A percentile compares a stretch with the other conserved stretches of the same genome.
Evolutionary conservation across 2,329 filamentous ascomycete species (phyloP).

Genomic region (Lojkania enalia): DNA sequence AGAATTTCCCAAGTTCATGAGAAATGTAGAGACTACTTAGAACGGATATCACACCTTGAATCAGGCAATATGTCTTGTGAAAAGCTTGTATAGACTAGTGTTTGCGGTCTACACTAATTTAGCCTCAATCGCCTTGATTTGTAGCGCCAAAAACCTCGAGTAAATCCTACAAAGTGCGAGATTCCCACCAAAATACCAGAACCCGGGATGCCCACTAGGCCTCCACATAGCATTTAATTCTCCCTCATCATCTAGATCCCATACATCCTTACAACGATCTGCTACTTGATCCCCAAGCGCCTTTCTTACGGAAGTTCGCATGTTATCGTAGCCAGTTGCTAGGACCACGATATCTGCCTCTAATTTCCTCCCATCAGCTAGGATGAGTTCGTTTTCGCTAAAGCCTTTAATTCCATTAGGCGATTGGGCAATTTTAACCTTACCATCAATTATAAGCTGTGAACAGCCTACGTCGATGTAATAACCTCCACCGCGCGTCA

Average conservation of each 20-base stretch:
- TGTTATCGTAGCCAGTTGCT: constrained; percentile 65
- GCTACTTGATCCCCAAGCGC: constrained; percentile 66
- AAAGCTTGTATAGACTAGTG: too few species aligned
- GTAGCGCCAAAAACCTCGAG: constrained; percentile 44
- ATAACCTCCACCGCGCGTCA: constrained; percentile 68
- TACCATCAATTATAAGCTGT: constrained; percentile 64
- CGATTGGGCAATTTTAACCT: constrained; percentile 61
- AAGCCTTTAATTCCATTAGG: constrained; percentile 57
- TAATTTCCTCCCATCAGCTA: constrained; percentile 58
- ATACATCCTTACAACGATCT: constrained; percentile 57
- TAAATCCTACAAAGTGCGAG: constrained; percentile 43
- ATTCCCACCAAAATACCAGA: constrained; percentile 49
- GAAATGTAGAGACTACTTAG: too few species aligned
- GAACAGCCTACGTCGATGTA: constrained; percentile 71
- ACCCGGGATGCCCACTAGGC: constrained; percentile 42
- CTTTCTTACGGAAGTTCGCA: constrained; percentile 64
- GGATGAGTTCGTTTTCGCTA: constrained; percentile 46
- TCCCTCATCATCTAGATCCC: constrained; percentile 46
- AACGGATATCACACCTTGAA: too few species aligned
- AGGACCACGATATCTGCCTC: constrained; percentile 65
- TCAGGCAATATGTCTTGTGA: too few species aligned
- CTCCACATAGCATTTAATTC: constrained; percentile 45
- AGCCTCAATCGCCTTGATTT: constrained; percentile 45
- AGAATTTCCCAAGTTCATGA: too few species aligned
- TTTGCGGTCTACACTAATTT: too few species aligned